These are phyloP conservation scores for Syzygium malaccense DNA, from an alignment of 441 rosid genomes.

Conservation along the genomic window DNA sequence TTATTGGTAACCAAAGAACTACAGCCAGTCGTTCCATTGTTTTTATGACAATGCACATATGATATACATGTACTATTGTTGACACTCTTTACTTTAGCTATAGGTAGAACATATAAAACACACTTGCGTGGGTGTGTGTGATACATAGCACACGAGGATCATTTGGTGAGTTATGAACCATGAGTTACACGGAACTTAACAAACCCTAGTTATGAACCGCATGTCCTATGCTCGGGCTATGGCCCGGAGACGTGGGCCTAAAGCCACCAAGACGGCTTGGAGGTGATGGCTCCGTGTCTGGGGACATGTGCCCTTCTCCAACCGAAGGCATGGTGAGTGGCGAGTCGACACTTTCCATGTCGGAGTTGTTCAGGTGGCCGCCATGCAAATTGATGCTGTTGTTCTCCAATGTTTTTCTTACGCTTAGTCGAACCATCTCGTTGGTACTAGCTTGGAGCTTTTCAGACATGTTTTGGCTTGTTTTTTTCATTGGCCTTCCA, in stretches of 20 bases:
- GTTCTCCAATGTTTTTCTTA: neutral
- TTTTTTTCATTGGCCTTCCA: neutral
- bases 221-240: constrained; percentile 26
- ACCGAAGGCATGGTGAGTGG: neutral
- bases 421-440: neutral
- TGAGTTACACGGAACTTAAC: neutral
- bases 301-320: neutral
- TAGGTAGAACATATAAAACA: neutral
- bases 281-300: neutral
- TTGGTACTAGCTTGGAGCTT: neutral
- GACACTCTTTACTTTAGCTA: neutral
- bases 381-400: neutral
- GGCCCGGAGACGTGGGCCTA: constrained; percentile 25
- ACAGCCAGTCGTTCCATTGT: neutral
- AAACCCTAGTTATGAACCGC: neutral
- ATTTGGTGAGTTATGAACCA: neutral
- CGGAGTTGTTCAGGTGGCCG: neutral
- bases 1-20: neutral
- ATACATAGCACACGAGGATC: neutral
- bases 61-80: neutral
- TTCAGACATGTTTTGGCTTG: neutral
- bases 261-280: neutral
- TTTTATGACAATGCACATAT: neutral
- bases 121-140: neutral
- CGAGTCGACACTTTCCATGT: neutral